Conservation (phyloP, 2,329 filamentous ascomycete genomes). For the Chlorencoelia australis region DNA sequence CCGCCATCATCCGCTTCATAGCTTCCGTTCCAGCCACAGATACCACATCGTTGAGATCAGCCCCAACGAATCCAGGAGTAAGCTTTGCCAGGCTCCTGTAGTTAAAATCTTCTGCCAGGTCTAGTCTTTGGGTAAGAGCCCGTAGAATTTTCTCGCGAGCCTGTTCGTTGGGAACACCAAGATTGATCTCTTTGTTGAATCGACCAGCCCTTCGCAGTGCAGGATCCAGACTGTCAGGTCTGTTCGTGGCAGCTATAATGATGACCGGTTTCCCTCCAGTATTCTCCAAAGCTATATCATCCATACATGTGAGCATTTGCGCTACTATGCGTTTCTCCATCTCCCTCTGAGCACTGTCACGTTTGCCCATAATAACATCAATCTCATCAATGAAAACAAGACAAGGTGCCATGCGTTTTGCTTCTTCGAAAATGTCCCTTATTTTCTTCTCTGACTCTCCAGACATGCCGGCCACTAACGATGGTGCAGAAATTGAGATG, state of each 20-base stretch:
- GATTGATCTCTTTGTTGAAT: slow-evolving; percentile 77
- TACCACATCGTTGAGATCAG: slow-evolving; percentile 65
- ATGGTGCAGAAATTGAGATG: slow-evolving; percentile 72
- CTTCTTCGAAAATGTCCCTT: slow-evolving; percentile 77
- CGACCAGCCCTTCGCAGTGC: slow-evolving; percentile 62
- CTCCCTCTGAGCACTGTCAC: slow-evolving; percentile 72
- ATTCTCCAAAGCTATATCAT: slow-evolving; percentile 62
- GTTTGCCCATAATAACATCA: slow-evolving; percentile 80
- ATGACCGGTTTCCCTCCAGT: slow-evolving; percentile 73
- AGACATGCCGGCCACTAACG: slow-evolving; percentile 76
- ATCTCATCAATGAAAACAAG: slow-evolving; percentile 89
- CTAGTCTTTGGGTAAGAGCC: slow-evolving; percentile 57
- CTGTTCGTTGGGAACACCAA: slow-evolving; percentile 73
- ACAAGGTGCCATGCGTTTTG: slow-evolving; percentile 75
- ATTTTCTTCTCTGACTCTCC: slow-evolving; percentile 84
- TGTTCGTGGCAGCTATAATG: slow-evolving; percentile 83
- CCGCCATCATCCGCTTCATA: slow-evolving; percentile 29
- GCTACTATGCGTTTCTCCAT: slow-evolving; percentile 83
- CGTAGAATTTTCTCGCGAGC: slow-evolving; percentile 70
- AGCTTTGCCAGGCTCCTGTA: slow-evolving; percentile 65
- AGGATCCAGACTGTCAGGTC: slow-evolving; percentile 77
- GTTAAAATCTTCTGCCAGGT: slow-evolving; percentile 60
- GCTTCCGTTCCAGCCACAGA: slow-evolving; percentile 29
- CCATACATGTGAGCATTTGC: slow-evolving; percentile 80
- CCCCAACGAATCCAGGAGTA: slow-evolving; percentile 88